These are phyloP conservation scores for Acacia crassicarpa DNA, from an alignment of 306 rosid species.

Conservation along the genomic window DNA sequence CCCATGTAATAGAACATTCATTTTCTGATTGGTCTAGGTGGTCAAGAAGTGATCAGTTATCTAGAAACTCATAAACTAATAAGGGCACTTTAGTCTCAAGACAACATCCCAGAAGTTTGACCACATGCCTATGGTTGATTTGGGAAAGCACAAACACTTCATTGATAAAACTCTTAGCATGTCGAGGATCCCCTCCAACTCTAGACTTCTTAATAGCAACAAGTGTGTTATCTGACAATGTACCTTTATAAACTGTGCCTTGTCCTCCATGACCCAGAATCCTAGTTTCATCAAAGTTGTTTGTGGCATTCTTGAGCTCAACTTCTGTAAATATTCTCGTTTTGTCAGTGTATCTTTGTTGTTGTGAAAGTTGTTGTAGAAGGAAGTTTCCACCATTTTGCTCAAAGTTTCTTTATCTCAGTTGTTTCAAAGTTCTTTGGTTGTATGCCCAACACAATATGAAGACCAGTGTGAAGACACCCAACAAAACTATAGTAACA, in stretches of 20 bases:
- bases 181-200: neutral
- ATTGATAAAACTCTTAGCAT: neutral
- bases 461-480: neutral
- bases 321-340: neutral
- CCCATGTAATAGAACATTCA: neutral
- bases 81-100: neutral
- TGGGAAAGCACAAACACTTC: neutral
- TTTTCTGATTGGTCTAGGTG: neutral
- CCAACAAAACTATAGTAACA: neutral
- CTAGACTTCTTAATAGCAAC: neutral
- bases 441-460: neutral
- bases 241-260: neutral
- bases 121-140: neutral
- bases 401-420: neutral
- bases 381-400: neutral
- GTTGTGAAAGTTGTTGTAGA: neutral
- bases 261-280: neutral
- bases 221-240: neutral
- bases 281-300: neutral
- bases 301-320: neutral
- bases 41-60: neutral
- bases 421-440: neutral
- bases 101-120: neutral
- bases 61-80: neutral
- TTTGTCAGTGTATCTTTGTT: neutral